phyloP scores from a whole-genome alignment of 2,329 filamentous ascomycete genomes.

The Bipolaris cookei region DNA sequence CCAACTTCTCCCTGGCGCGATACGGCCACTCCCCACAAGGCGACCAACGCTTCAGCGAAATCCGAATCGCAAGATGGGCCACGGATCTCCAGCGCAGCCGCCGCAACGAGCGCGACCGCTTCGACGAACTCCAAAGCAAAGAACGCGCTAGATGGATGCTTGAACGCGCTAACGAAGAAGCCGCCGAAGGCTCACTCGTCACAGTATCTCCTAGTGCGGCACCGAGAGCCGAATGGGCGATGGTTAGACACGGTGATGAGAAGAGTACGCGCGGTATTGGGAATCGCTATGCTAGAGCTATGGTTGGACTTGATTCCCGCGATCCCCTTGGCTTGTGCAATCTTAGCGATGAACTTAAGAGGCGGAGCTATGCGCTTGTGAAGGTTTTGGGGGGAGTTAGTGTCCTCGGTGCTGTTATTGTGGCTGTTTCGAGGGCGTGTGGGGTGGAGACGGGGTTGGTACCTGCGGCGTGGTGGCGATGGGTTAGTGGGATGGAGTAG shows the following conservation, averaged over 20 bases:
- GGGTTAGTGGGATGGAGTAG: conserved; percentile 23
- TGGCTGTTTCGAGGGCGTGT: conserved; percentile 52
- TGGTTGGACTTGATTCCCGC: conserved; percentile 58
- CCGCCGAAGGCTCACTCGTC: conserved; percentile 48
- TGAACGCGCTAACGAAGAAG: conserved; percentile 70
- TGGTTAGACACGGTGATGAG: conserved; percentile 35
- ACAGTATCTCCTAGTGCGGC: conserved; percentile 29
- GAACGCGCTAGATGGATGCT: conserved; percentile 74
- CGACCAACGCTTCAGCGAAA: conserved; percentile 67
- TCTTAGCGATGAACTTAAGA: conserved; percentile 69
- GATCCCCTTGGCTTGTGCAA: conserved; percentile 82
- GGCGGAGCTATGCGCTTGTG: conserved; percentile 69
- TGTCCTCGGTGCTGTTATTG: conserved; percentile 72
- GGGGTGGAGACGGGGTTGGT: conserved; percentile 40
- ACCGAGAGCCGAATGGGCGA: conserved; percentile 44
- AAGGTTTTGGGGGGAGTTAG: conserved; percentile 78
- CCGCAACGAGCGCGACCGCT: conserved; percentile 73
- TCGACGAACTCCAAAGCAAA: conserved; percentile 64
- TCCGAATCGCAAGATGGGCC: conserved; percentile 83
- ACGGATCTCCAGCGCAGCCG: conserved; percentile 78
- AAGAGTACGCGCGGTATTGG: conserved; percentile 37
- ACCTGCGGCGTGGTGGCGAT: conserved; percentile 37
- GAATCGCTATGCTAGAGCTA: conserved; percentile 29
- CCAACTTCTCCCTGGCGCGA: conserved; percentile 51
- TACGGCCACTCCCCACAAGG: conserved; percentile 60